Evolutionary conservation across 75 land plant genomes (phyloP), one percentile per base, ranked within the genome.

Genomic region (Larix kaempferi): DNA sequence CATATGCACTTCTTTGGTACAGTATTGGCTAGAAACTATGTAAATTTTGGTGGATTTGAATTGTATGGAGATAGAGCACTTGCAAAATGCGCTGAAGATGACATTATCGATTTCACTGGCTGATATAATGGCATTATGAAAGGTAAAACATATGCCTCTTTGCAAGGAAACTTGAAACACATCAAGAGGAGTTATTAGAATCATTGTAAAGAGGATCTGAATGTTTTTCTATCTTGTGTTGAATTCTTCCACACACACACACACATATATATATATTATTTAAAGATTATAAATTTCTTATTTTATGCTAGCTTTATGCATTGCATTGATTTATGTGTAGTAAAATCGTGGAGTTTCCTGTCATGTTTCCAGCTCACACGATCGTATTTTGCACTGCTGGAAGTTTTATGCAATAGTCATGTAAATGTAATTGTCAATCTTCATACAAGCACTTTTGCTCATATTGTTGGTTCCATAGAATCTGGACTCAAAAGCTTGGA

Each of bases 31-130:
- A 94, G 99, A 74, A 96, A 96, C 74, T 96, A 96, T 82, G 98
- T 94, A 71, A 96, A 96, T 83, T 96, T 96, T 80, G 95, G 99
- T 74, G 99, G 94, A 25, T 96, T 96, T 82, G 98, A 96, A 85
- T 84, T 96, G 11, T 94, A 96, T 85, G 98, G 98, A 67, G 99
- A 96, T 81, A 87, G 90, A 77, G 97, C 99, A 72, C 94, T 96
- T 56, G 85, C 92, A 10, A 94, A 96, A 94, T 75, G 92, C 91
- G 60, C 74, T 96, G 22, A 96, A 96, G 78, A 88, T 96, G 93
- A 84, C 88, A 37, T 76, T 96, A 5, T 92, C 98, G 58, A 92
- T 96, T 79, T 94, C 99, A 75, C 74, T 96, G 65, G 83, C 84
- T 75, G 96, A 94, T 78, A 84, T 96, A 57, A 80, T 94, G 89